Percentiles rank a stretch among this genome's conserved stretches.
Conservation (phyloP, 2,329 filamentous ascomycete species). For the Aureobasidium sp. region DNA sequence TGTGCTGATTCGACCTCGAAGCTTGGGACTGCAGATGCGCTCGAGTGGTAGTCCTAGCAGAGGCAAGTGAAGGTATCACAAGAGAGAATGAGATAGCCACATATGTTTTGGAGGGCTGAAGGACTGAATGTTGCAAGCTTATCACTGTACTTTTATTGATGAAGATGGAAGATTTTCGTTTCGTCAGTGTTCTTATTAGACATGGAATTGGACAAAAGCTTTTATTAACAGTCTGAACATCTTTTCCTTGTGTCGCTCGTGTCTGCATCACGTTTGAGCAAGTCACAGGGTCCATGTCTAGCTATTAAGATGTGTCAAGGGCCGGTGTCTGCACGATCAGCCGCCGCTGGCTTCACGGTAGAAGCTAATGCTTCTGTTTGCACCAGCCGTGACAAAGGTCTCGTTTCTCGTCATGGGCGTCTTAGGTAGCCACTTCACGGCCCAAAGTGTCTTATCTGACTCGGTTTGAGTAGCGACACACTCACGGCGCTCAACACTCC, state of each 20-base stretch:
- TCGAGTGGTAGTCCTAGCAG: conserved; percentile 13
- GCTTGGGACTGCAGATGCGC: conserved; percentile 12
- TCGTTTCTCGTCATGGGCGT: conserved; percentile 48
- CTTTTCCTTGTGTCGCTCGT: not conserved
- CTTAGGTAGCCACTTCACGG: conserved; percentile 76
- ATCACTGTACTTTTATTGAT: conserved; percentile 9
- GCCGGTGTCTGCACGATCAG: conserved; percentile 27
- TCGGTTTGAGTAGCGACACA: conserved; percentile 94
- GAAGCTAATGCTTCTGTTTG: conserved; percentile 68
- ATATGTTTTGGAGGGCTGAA: not conserved
- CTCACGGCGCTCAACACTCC: conserved; percentile 74
- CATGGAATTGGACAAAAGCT: conserved; percentile 12
- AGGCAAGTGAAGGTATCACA: not conserved
- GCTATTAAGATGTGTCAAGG: not conserved
- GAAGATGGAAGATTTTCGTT: conserved; percentile 5
- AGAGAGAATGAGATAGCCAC: not conserved
- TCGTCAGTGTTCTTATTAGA: conserved; percentile 9
- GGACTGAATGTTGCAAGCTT: not conserved
- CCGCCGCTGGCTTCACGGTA: conserved; percentile 76
- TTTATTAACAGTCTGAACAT: not conserved
- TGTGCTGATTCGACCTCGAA: conserved; percentile 26
- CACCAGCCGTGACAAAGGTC: conserved; percentile 72
- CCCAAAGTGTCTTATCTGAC: conserved; percentile 77
- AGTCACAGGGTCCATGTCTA: not conserved
- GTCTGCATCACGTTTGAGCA: not conserved